Evolutionary conservation across 2,329 filamentous ascomycete species (phyloP).

Genomic region (Calonectria ilicicola): DNA sequence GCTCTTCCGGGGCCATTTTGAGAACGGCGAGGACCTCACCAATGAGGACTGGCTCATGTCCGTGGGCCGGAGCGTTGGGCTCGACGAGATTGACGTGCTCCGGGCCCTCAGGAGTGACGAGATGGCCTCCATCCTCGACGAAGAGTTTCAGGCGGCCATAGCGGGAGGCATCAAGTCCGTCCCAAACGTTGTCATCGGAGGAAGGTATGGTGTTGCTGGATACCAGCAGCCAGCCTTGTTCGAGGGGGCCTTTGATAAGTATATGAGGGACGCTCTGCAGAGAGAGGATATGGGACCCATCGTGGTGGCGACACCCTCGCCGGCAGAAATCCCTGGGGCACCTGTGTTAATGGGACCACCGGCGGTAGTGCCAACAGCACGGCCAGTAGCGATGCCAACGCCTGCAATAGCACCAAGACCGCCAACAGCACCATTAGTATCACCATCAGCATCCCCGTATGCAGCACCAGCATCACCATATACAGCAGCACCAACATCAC

Average conservation of each 20-base stretch:
- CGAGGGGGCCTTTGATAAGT: slow-evolving; percentile 73
- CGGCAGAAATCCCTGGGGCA: neutral
- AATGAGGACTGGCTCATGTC: slow-evolving; percentile 52
- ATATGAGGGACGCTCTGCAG: slow-evolving; percentile 45
- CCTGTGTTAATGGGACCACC: neutral
- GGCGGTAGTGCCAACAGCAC: neutral
- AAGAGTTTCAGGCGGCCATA: slow-evolving; percentile 44
- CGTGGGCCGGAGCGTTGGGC: slow-evolving; percentile 46
- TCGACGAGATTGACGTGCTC: slow-evolving; percentile 44
- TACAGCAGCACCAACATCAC: no score
- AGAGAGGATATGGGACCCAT: neutral
- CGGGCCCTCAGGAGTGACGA: slow-evolving; percentile 46
- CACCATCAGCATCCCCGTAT: neutral
- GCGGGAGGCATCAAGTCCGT: slow-evolving; percentile 69
- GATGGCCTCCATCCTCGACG: slow-evolving; percentile 44
- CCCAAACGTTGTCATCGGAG: slow-evolving; percentile 80
- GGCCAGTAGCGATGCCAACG: neutral
- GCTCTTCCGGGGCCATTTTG: slow-evolving; percentile 58
- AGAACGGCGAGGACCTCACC: slow-evolving; percentile 55
- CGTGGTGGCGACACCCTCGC: neutral
- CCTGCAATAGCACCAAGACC: neutral
- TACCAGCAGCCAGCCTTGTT: slow-evolving; percentile 77
- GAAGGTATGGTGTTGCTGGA: slow-evolving; percentile 75
- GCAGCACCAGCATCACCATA: no score
- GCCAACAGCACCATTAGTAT: neutral